These are phyloP conservation scores for Gillenia trifoliata DNA, from an alignment of 306 rosid genomes.

Conservation along the genomic window DNA sequence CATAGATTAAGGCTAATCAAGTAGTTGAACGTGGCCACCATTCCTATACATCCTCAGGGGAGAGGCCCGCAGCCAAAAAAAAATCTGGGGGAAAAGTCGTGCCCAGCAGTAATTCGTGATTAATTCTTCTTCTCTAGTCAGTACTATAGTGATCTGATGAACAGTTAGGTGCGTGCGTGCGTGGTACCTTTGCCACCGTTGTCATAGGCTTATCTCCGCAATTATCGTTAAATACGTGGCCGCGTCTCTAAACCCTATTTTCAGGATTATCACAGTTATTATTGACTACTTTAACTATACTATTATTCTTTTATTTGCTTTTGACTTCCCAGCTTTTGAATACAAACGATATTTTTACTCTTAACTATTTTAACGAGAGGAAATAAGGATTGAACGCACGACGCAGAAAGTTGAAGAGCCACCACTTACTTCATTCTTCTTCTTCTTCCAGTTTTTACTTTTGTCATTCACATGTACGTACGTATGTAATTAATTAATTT, in stretches of 20 bases:
- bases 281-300: no score
- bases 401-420: no score
- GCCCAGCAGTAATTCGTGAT: no score
- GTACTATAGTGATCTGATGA: no score
- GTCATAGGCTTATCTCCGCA: background rate
- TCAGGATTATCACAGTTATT: background rate
- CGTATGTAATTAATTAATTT: background rate
- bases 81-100: no score
- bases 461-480: background rate
- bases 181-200: background rate
- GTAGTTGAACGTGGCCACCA: background rate
- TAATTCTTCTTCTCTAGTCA: no score
- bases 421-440: background rate
- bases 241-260: background rate
- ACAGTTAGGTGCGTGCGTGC: background rate
- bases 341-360: no score
- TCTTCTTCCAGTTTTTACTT: background rate
- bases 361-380: no score
- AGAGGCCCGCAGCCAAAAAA: background rate
- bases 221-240: conserved; percentile 8
- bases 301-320: background rate
- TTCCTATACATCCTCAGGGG: background rate
- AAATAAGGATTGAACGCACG: no score
- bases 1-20: background rate
- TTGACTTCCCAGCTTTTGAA: background rate